Conservation (phyloP, 2,329 filamentous ascomycete genomes). For the Cladophialophora exuberans region DNA sequence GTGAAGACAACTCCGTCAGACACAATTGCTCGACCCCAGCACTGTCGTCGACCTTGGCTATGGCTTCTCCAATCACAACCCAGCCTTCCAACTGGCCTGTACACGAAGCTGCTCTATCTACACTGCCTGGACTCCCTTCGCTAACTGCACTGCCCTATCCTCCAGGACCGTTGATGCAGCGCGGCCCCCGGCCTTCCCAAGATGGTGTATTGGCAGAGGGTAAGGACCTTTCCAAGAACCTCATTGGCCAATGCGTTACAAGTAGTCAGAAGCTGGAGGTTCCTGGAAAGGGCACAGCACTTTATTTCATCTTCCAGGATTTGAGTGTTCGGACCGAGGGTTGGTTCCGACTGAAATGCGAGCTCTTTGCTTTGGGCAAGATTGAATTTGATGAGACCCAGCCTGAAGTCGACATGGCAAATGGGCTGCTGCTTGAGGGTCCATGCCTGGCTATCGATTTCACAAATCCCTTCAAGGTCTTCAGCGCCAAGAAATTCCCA, state of each 20-base stretch:
- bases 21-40: conserved; percentile 43
- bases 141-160: background rate
- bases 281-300: conserved; percentile 76
- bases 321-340: conserved; percentile 93
- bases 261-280: conserved; percentile 86
- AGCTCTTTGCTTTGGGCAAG: conserved; percentile 81
- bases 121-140: conserved; percentile 15
- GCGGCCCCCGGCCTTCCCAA: conserved; percentile 25
- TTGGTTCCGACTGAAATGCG: conserved; percentile 77
- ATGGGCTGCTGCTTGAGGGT: conserved; percentile 21
- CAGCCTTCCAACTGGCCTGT: background rate
- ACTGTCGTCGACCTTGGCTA: conserved; percentile 20
- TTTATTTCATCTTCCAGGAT: conserved; percentile 97
- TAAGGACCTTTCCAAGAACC: conserved; percentile 66
- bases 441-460: conserved; percentile 84
- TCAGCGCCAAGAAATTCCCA: conserved; percentile 96
- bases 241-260: conserved; percentile 88
- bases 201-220: conserved; percentile 9
- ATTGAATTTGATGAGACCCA: conserved; percentile 9
- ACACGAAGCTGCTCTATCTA: background rate
- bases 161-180: too few species aligned
- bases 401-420: background rate
- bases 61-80: conserved; percentile 14
- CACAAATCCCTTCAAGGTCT: conserved; percentile 89
- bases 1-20: conserved; percentile 70